Evolutionary conservation across 257 asterid genomes (phyloP).

Genomic region (Leptodermis oblonga): DNA sequence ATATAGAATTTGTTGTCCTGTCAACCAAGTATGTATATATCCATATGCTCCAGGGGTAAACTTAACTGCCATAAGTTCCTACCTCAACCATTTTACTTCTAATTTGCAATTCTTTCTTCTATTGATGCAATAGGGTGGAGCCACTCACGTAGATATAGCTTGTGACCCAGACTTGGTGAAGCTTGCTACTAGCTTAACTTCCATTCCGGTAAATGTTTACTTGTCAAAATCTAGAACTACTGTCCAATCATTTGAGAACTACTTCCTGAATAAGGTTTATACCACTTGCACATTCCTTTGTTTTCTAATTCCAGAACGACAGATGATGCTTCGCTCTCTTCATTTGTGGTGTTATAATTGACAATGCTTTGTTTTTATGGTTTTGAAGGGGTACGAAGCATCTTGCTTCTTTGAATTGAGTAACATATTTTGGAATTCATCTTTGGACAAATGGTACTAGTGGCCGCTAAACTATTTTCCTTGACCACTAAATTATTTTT

Average conservation of each 20-base stretch:
- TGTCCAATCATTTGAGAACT: neutral
- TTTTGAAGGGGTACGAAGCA: neutral
- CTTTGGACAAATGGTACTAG: too few species aligned
- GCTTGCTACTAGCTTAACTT: slow-evolving; percentile 67
- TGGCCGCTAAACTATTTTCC: too few species aligned
- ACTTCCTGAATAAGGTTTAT: neutral
- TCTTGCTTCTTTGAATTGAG: neutral
- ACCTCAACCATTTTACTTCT: neutral
- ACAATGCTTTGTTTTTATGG: neutral
- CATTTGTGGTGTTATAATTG: neutral
- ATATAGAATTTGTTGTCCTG: neutral
- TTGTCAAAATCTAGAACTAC: neutral
- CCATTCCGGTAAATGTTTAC: slow-evolving; percentile 59
- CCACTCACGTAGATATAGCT: slow-evolving; percentile 91
- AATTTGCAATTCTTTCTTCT: slow-evolving; percentile 3
- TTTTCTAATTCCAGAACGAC: neutral
- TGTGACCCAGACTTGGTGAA: slow-evolving; percentile 81
- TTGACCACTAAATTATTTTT: too few species aligned
- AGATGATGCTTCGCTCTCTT: neutral
- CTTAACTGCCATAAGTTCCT: neutral
- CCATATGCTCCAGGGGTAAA: neutral
- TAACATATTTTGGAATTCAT: neutral
- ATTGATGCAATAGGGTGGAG: slow-evolving; percentile 63
- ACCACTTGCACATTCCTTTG: neutral
- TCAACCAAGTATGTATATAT: neutral